Evolutionary conservation across 108 stramenopile species (phyloP), one percentile per base, ranked within the genome.

Genomic region (Nitzschia sp.): DNA sequence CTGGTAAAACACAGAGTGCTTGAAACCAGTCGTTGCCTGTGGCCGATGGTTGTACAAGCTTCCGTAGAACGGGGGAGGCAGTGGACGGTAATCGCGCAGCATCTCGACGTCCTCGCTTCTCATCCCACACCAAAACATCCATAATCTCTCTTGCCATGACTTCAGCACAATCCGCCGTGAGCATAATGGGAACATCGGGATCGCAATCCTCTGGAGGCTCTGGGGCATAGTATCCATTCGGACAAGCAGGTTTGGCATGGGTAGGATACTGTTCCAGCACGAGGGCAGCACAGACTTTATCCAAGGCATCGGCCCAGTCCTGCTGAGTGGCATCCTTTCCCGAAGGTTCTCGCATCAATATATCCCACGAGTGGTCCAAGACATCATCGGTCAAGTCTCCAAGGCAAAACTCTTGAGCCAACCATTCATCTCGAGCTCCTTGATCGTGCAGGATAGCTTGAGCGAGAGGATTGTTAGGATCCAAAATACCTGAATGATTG

Each of bases 91-190:
- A 63, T 17, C 78, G 40, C 9, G 38, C 6, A 7, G 65, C 12
- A 59, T 79, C 78, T 10, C 64, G 56, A 3, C 12, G 38, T 10
- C 62, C 71, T 25, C 22, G 0, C 6, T 8, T 9, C 17, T 79
- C 71, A 51, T 79, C 67, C 78, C 78, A 79, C 51, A 79, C 41
- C 3, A 79, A 50, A 0, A 72, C 40, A 34, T 67, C 38, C 7
- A 79, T 29, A 8, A 79, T 68, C 69, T 79, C 78, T 39, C 78
- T 67, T 1, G 65, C 51, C n/a, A 58, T 68, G 51, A 69, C 71
- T 63, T 79, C 78, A 12, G 63, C 67, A 62, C 71, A 79, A 63
- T 79, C 78, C 29, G 71, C 65, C 5, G 29, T 34, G 29, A 34
- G 29, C 29, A 34, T 34, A 34, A 34, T 34, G 41, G 56, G 65